A percentile compares a stretch with the other conserved stretches of the same genome.
Evolutionary conservation across 2,329 filamentous ascomycete genomes (phyloP).

Genomic region (Penicillium capsulatum): DNA sequence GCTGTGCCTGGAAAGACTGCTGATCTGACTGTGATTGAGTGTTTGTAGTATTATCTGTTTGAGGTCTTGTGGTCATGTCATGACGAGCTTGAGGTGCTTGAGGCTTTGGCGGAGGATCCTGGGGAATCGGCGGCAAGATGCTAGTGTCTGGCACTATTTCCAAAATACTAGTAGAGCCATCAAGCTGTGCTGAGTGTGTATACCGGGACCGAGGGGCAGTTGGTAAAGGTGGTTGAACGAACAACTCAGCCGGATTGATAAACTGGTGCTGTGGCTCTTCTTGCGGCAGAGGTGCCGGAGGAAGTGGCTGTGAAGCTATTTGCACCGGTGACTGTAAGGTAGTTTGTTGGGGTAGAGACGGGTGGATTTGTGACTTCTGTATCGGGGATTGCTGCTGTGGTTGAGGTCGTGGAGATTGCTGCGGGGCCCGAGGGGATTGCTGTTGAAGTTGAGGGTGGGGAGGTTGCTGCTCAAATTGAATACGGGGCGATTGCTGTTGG

Average conservation of each 20-base stretch:
- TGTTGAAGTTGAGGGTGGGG: slow-evolving; percentile 10
- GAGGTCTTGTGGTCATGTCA: too few relatives aligned
- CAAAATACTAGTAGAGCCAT: slow-evolving; percentile 22
- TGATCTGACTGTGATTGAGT: too few relatives aligned
- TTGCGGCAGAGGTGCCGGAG: slow-evolving; percentile 24
- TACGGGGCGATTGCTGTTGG: slow-evolving; percentile 8
- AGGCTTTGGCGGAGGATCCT: slow-evolving; percentile 6
- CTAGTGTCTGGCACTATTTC: slow-evolving; percentile 9
- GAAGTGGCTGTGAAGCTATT: slow-evolving; percentile 4
- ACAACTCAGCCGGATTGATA: slow-evolving; percentile 36
- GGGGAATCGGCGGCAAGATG: slow-evolving; percentile 10
- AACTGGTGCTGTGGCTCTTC: slow-evolving; percentile 34
- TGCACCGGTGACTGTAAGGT: slow-evolving; percentile 17
- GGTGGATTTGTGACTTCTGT: slow-evolving; percentile 13
- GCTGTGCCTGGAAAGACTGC: too few relatives aligned
- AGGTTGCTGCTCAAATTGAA: slow-evolving; percentile 19
- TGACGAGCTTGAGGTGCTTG: slow-evolving; percentile 11
- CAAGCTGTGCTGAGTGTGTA: slow-evolving; percentile 30
- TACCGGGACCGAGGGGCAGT: slow-evolving; percentile 29
- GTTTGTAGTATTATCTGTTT: too few relatives aligned
- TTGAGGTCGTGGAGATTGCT: too few relatives aligned
- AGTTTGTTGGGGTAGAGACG: slow-evolving; percentile 15
- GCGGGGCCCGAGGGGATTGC: slow-evolving; percentile 7
- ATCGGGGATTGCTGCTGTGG: slow-evolving; percentile 8
- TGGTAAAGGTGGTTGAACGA: slow-evolving; percentile 32